Base-by-base conservation (phyloP, 2,329 filamentous ascomycete species). In the Trichophyton equinum region DNA sequence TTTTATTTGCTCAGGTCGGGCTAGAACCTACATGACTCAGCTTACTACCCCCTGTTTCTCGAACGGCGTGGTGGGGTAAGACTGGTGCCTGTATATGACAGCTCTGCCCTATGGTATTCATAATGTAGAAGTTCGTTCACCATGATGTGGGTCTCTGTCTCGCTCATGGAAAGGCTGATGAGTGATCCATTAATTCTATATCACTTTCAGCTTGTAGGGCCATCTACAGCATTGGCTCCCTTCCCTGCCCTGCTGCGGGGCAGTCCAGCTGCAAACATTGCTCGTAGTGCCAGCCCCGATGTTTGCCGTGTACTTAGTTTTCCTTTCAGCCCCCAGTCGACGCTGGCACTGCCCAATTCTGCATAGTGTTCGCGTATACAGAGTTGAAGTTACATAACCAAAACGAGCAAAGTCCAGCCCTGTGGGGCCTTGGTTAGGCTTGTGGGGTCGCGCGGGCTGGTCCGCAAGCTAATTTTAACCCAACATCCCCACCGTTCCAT, bases 391-490 rank as follows among this genome's bases (percentile, higher is more conserved):
- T 25, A 47, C 44, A 47, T 47, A 47, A 20, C n/a, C 20, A 47
- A 44, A 44, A 44, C 40, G 9, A 57, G 11, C 22, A 38, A 56
- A 57, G 55, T 57, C 55, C 55, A 38, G 55, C 55, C 55, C 27
- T 57, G 55, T 57, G 55, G 55, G 55, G 55, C 55, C 6, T 11
- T 38, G 9, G 13, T 42, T 42, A 18, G 55, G 33, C 33, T 57
- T 25, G 44, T 47, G 44, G 44, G n/a, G 25, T 40, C n/a, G n/a
- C 22, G 55, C 22, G 55, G 55, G 55, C 55, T 38, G 11, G 27
- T 38, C 33, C 33, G 55, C 9, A 20, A 57, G 30, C 13, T 57
- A 57, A 57, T 30, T 56, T 56, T 18, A 56, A 27, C 3, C 25
- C 13, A 8, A 38, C 33, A 11, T 38, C 33, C 27, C 18, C 55